phyloP scores from a whole-genome alignment of 2,329 filamentous ascomycete genomes.

The Trichophyton verrucosum region DNA sequence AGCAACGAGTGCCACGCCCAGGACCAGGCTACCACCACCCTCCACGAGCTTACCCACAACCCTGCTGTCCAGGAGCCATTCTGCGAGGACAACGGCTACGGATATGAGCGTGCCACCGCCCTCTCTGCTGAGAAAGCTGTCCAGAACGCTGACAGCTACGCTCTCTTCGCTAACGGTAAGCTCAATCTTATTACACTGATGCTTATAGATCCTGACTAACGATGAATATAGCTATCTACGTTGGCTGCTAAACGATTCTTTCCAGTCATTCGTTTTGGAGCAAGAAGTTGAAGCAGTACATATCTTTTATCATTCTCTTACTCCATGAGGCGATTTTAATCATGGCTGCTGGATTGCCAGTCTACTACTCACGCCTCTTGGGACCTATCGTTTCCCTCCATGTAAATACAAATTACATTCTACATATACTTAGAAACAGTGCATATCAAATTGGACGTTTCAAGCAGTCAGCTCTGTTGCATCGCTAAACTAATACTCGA shows the following conservation, averaged over 20 bases:
- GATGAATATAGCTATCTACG: slow-evolving; percentile 3
- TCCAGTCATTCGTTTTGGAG: background rate
- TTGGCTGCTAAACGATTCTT: slow-evolving; percentile 5
- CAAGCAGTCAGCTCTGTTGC: background rate
- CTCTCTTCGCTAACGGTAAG: slow-evolving; percentile 41
- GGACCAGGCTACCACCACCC: slow-evolving; percentile 52
- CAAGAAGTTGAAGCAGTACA: background rate
- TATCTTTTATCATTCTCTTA: background rate
- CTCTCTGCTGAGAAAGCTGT: slow-evolving; percentile 42
- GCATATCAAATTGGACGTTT: background rate
- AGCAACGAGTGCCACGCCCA: slow-evolving; percentile 47
- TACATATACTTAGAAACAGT: background rate
- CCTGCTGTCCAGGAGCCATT: slow-evolving; percentile 42
- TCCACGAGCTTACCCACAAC: slow-evolving; percentile 56
- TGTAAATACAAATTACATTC: slow-evolving; percentile 1
- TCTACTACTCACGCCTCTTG: background rate
- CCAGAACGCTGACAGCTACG: slow-evolving; percentile 53
- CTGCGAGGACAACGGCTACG: slow-evolving; percentile 48
- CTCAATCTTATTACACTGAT: slow-evolving; percentile 1
- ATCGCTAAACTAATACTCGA: background rate
- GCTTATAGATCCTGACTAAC: background rate
- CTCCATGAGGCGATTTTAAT: background rate
- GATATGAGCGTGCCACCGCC: slow-evolving; percentile 39
- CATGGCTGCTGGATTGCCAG: background rate
- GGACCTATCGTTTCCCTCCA: background rate